Base-by-base conservation (phyloP, 148 eudicot species). In the Talinum fruticosum region DNA sequence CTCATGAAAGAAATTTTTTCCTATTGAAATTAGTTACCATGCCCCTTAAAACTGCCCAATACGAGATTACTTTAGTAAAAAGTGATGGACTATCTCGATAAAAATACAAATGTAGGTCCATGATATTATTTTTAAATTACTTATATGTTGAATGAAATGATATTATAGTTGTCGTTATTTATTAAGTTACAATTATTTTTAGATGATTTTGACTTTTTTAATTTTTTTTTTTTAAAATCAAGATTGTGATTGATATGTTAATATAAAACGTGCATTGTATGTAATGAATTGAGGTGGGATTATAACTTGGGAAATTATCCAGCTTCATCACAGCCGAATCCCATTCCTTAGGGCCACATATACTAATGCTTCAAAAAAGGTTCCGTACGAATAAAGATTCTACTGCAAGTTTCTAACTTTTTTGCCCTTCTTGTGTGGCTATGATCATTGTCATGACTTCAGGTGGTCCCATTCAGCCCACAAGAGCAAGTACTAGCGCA, bases 401-500 rank as follows among this genome's bases (percentile, higher is more conserved):
- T 41, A 41, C 10, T 6, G 8, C 8, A 41, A 41, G 54, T 30
- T 68, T 5, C 38, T 19, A 32, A 68, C 26, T 3, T 4, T 6
- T 36, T 4, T 13, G 13, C 16, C 2, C 6, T 68, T 68, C n/a
- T n/a, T 33, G 6, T 67, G 33, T 34, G 71, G 13, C 14, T 37
- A 10, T 38, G 49, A 37, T 37, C 2, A 1, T 37, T 5, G 7
- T 45, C 0, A 35, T 26, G 4, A 16, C 4, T 49, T 5, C 69
- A 83, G 85, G 79, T 94, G 8, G 92, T 94, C 69, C 66, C 80
- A 10, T 94, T 93, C 86, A 76, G 86, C 62, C 92, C 96, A 28
- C 98, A 94, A 67, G 93, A 89, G 69, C 88, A 87, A 70, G 94
- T 92, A 0, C 73, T 95, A 61, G 87, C 85, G 1, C 97, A 95